Base-by-base conservation (phyloP, 2,329 filamentous ascomycete species). In the Daldinia sp. region DNA sequence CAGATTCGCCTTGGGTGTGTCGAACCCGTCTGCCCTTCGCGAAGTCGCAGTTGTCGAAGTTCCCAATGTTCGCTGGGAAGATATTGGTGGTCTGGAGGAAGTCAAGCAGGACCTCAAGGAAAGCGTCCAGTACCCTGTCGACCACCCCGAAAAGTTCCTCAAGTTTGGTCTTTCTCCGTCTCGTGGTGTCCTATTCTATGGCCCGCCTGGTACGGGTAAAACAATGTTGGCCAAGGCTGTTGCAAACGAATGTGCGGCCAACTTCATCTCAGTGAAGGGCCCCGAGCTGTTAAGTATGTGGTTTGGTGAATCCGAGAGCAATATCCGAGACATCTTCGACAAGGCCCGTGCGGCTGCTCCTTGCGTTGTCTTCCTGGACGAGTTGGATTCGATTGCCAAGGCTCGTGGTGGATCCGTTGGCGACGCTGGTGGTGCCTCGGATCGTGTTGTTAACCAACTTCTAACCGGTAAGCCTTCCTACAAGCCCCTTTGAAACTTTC, bases 41-140 rank as follows among this genome's bases (percentile, higher is more conserved):
- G 96, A 99, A 84, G 96, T 99, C 78, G 96, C 96, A 61, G 96
- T 99, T 74, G 97, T 99, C 82, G 97, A 99, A 84, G 95, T 98
- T 77, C 96, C 96, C 84, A 99, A 99, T 81, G 94, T 98, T 74
- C 94, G 95, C 83, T 99, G 96, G 96, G 96, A 99, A 83, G 96
- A 99, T 79, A 98, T 99, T 83, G 97, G 96, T 90, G 96, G 96
- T 85, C 88, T 99, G 79, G 94, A 98, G 82, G 91, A 90, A 51
- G 96, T 99, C 90, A 99, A 99, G 92, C 93, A 96, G 85, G 96
- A 99, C 82, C 94, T 99, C 82, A 96, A 97, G 87, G 96, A 99
- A 86, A 95, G 91, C 79, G 95, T 99, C 55, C 96, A 99, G 82
- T 99, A 99, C 85, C 97, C 96, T 26, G 96, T 99, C 82, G 96